Percentiles rank a stretch among this genome's conserved stretches.
These are phyloP conservation scores for Mrakia frigida DNA, from an alignment of 768 basidiomycete species.

Conservation along the genomic window DNA sequence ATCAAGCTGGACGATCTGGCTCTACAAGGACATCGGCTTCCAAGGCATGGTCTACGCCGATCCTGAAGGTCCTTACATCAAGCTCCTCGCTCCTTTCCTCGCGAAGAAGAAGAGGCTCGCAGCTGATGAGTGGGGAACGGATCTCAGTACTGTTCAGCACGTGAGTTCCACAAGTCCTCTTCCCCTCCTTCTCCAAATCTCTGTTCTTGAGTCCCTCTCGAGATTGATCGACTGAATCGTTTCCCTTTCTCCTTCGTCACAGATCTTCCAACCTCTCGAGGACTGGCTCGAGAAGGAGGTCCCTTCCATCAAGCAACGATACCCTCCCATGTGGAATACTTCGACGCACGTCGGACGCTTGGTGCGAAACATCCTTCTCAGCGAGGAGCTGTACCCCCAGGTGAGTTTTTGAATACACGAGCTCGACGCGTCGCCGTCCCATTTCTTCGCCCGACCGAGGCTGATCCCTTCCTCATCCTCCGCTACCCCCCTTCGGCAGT, in stretches of 20 bases:
- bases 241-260: too few species aligned
- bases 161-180: conserved; percentile 8
- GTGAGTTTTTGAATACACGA: not conserved
- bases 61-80: conserved; percentile 66
- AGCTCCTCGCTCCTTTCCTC: conserved; percentile 62
- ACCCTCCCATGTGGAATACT: conserved; percentile 42
- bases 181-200: too few species aligned
- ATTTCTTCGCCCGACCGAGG: conserved; percentile 54
- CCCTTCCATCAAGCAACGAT: conserved; percentile 52
- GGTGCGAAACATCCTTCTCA: conserved; percentile 61
- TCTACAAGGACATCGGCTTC: conserved; percentile 68
- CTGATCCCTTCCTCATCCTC: conserved; percentile 17
- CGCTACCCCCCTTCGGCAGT: conserved; percentile 31
- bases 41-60: conserved; percentile 45
- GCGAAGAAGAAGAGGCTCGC: conserved; percentile 73
- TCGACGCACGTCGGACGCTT: conserved; percentile 47
- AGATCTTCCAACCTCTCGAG: conserved; percentile 60
- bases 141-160: conserved; percentile 54
- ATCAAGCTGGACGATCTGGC: conserved; percentile 69
- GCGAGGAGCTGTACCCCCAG: conserved; percentile 55
- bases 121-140: conserved; percentile 74
- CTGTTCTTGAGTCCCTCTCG: too few species aligned
- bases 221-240: too few species aligned
- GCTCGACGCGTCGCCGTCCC: conserved; percentile 60
- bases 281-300: conserved; percentile 47